Percentiles rank a stretch among this genome's conserved stretches.
Evolutionary conservation across 2,329 filamentous ascomycete species (phyloP).

Genomic region (Aspergillus udagawae): DNA sequence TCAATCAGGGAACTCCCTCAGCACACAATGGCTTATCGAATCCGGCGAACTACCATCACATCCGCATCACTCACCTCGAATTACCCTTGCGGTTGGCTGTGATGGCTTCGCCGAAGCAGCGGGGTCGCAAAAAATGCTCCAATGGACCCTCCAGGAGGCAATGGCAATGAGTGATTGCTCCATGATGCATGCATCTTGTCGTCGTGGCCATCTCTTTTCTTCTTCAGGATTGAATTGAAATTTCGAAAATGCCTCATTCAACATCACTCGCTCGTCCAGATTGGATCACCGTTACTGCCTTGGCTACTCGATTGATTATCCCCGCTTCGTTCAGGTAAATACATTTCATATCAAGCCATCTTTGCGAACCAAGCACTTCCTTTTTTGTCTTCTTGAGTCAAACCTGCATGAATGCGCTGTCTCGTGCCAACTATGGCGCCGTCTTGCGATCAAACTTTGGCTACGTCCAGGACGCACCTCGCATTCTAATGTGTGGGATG

Average conservation of each 20-base stretch:
- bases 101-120: constrained; percentile 26
- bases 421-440: constrained; percentile 34
- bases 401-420: constrained; percentile 29
- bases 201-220: constrained; percentile 34
- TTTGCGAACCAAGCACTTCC: constrained; percentile 18
- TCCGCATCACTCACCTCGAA: constrained; percentile 26
- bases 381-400: constrained; percentile 24
- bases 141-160: constrained; percentile 28
- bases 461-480: constrained; percentile 21
- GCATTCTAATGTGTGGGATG: constrained; percentile 15
- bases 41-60: constrained; percentile 27
- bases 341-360: constrained; percentile 25
- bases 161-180: constrained; percentile 32
- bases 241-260: constrained; percentile 36
- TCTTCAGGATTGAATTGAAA: constrained; percentile 24
- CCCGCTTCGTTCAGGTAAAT: constrained; percentile 27
- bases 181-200: constrained; percentile 36
- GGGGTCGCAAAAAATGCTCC: constrained; percentile 34
- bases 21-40: constrained; percentile 31
- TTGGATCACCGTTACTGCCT: constrained; percentile 27
- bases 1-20: constrained; percentile 28
- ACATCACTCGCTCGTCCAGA: constrained; percentile 19
- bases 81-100: constrained; percentile 31
- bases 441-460: constrained; percentile 26
- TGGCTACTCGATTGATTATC: constrained; percentile 24